Conservation (phyloP, 2,329 filamentous ascomycete genomes). For the Aspergillus novoparasiticus region DNA sequence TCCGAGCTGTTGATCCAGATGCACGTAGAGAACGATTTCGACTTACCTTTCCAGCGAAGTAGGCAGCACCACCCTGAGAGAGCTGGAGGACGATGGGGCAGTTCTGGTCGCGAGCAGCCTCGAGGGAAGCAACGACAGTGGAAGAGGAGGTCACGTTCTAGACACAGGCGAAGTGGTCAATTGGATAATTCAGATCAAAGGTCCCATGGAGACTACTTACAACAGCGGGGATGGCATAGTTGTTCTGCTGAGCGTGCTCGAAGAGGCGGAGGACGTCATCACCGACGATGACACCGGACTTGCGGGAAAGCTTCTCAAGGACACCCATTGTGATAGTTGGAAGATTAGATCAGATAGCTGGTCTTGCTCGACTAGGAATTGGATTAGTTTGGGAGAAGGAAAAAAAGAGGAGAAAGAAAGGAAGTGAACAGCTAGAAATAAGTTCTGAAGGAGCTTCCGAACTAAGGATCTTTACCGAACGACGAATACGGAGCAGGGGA, state of each 20-base stretch:
- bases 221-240: conserved; percentile 86
- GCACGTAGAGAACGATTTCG: neutral
- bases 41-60: conserved; percentile 81
- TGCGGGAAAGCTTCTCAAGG: conserved; percentile 61
- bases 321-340: conserved; percentile 44
- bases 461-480: conserved; percentile 26
- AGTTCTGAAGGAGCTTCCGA: conserved; percentile 12
- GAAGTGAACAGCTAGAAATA: conserved; percentile 16
- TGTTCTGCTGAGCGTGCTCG: conserved; percentile 83
- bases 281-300: conserved; percentile 67
- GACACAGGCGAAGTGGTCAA: neutral
- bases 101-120: conserved; percentile 91
- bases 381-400: conserved; percentile 9
- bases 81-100: conserved; percentile 90
- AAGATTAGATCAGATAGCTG: conserved; percentile 2
- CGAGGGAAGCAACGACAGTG: conserved; percentile 80
- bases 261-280: conserved; percentile 74
- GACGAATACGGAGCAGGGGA: conserved; percentile 27
- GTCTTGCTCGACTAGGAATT: neutral
- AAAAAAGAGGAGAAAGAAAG: conserved; percentile 1
- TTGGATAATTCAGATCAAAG: neutral
- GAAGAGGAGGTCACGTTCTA: conserved; percentile 92
- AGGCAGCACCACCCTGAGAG: conserved; percentile 90
- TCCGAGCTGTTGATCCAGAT: neutral
- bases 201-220: conserved; percentile 42